Evolutionary conservation across 176 grass and related monocot genomes (phyloP), one percentile per base, ranked within the genome.

Genomic region (Cenchrus purpureus): DNA sequence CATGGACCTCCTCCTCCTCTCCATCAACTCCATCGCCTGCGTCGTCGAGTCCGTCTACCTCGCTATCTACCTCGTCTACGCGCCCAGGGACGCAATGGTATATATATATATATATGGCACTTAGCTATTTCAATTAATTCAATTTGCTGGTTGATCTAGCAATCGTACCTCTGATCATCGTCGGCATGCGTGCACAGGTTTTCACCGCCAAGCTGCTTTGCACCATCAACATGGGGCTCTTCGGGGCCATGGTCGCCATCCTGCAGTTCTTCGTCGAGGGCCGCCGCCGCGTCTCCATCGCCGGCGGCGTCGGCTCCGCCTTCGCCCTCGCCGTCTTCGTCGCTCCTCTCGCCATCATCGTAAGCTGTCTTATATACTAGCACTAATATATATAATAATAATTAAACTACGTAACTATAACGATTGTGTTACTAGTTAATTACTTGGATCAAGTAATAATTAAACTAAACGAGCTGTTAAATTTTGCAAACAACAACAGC

Each of bases 261-360:
- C 85, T 92, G 16, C 37, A 86, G 19, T 19, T 92, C 58, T 80
- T 45, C 75, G 13, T 94, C 8, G 43, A 62, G 52, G 90, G 83
- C 51, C 74, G 53, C 43, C 82, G 51, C 59, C 88, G 89, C 74
- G 66, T 86, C 74, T 20, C 86, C 32, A 84, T 92, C 70, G 74
- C 81, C 54, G 95, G 95, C 19, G 81, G 80, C 56, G 83, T 95
- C 6, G 91, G 82, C 65, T 37, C 95, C 13, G 85, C 90, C 68
- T 97, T 97, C 50, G 91, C 95, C 10, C 62, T 95, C 65, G 83
- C 79, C 28, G 95, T 95, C 54, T 97, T 97, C 65, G 79, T 91
- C 34, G 95, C 95, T 10, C 95, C 95, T 48, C 90, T 97, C 6
- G 87, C 86, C 69, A 91, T 97, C 84, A 94, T 95, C 69, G 95